Evolutionary conservation across 805 yeast genomes (phyloP), one percentile per base, ranked within the genome.

Genomic region (Komagataella pastoris): DNA sequence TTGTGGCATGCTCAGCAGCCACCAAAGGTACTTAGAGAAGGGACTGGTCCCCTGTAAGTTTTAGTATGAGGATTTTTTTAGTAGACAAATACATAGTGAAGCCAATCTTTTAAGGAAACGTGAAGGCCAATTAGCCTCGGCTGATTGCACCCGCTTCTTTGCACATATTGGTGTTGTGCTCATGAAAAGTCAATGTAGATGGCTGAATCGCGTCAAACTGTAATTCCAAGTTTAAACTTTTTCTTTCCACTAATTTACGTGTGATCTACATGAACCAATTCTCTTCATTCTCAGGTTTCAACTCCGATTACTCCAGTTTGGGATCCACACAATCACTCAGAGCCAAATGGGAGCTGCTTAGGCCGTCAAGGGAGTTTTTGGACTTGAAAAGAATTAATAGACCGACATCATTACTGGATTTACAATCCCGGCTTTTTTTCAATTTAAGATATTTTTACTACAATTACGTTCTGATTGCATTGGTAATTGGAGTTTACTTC

Each of bases 331-430:
- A 30, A 30, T 65, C 81, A 2, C 64, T 90, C 52, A 85, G 82
- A 61, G 64, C 75, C 49, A 76, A 82, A 54, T 67, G 88, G 51
- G 69, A 88, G 52, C 79, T 85, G 59, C 69, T 93, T 58, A 83
- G 84, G 60, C 83, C 95, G 30, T 86, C 90, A 17, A 87, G 82
- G 65, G 99, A 93, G 64, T 93, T 93, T 64, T 88, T 91, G 62
- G 97, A 93, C 65, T 63, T 83, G 64, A 83, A 84, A 63, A 81
- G 96, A 66, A 65, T 90, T 55, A 81, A 91, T 51, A 86, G 85
- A 64, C 99, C 99, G 12, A 76, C 74, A 52, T 87, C 86, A 63
- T 77, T 87, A 60, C 79, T 83, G 49, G 98, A 93, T 54, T 70
- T 82, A 45, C 98, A 91, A 68, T 76, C 85, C 57, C 79, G 98